Percentiles rank a stretch among this genome's conserved stretches.
Evolutionary conservation across 2,329 filamentous ascomycete genomes (phyloP).

Genomic region (Venturiaceae sp.): DNA sequence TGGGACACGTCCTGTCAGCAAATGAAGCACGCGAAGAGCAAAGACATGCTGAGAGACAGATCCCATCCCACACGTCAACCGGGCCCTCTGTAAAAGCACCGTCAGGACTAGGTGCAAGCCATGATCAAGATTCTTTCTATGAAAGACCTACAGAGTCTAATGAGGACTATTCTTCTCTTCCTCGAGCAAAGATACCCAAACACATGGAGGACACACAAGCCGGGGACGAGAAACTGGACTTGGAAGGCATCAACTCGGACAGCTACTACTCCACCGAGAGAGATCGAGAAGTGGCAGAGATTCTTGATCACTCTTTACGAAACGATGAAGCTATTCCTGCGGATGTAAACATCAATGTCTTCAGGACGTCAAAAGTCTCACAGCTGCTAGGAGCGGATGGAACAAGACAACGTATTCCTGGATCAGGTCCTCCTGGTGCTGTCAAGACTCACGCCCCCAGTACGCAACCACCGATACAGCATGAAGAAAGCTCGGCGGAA

Average conservation of each 20-base stretch:
- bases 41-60: constrained; percentile 39
- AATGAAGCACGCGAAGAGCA: constrained; percentile 36
- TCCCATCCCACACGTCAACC: constrained; percentile 38
- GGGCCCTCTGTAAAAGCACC: constrained; percentile 15
- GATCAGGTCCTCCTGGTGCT: constrained; percentile 10
- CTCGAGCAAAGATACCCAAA: constrained; percentile 46
- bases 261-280: constrained; percentile 36
- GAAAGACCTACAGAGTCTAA: constrained; percentile 36
- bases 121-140: constrained; percentile 49
- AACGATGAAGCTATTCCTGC: constrained; percentile 39
- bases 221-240: constrained; percentile 28
- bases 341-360: constrained; percentile 51
- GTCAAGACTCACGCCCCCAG: constrained; percentile 23
- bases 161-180: constrained; percentile 41
- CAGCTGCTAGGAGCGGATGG: constrained; percentile 40
- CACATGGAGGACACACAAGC: constrained; percentile 36
- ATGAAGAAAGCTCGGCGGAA: constrained; percentile 17
- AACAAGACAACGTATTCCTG: constrained; percentile 23
- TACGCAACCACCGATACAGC: constrained; percentile 23
- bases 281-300: background rate
- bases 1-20: constrained; percentile 23
- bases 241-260: constrained; percentile 43
- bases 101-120: constrained; percentile 20
- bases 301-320: background rate
- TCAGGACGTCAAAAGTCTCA: constrained; percentile 50